phyloP scores from a whole-genome alignment of 2,329 filamentous ascomycete species.

The Botrytis hyacinthi region DNA sequence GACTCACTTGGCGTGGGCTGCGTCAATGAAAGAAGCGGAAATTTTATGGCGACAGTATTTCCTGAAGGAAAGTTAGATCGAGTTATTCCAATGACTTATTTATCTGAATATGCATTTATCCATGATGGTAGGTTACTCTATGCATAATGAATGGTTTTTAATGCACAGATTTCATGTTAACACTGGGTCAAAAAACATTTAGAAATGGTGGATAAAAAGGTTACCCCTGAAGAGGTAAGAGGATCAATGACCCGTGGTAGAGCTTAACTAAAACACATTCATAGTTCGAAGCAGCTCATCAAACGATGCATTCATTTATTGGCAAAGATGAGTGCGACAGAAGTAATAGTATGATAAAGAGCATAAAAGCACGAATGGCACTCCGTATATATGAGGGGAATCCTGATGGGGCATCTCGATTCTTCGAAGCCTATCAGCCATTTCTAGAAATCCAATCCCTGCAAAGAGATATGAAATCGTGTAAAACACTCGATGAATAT shows the following conservation, averaged over 20 bases:
- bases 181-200: neutral
- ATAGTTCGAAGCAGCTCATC: neutral
- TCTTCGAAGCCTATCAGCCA: neutral
- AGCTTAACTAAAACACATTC: neutral
- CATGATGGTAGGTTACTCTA: neutral
- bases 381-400: neutral
- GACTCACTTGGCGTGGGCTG: neutral
- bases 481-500: neutral
- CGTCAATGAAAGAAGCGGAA: neutral
- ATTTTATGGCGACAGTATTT: rapidly evolving
- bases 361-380: neutral
- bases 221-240: neutral
- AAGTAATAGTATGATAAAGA: neutral
- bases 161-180: neutral
- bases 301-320: neutral
- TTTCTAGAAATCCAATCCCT: neutral
- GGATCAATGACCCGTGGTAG: neutral
- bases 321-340: neutral
- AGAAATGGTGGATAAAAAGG: neutral
- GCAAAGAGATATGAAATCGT: neutral
- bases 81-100: neutral
- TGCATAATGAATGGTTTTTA: too few relatives aligned
- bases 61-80: neutral
- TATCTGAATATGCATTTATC: neutral
- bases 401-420: neutral